Evolutionary conservation across 345 rosid species (phyloP), one percentile per base, ranked within the genome.

Genomic region (Syzygium aqueum): DNA sequence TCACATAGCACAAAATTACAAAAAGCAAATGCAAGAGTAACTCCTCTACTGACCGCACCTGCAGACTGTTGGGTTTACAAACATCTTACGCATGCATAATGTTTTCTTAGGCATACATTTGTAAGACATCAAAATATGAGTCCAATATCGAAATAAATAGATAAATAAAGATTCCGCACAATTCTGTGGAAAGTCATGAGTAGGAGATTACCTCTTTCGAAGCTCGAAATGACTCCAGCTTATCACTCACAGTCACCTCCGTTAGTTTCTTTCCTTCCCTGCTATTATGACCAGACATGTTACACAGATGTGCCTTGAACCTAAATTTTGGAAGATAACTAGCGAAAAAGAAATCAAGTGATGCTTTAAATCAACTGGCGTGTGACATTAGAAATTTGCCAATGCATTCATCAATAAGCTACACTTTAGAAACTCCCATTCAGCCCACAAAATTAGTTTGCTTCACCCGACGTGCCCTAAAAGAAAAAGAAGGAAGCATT

Each of bases 151-250:
- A 21, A 54, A 59, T 25, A 67, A 23, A 56, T 12, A 51, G 17
- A 67, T 7, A 30, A 30, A 17, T 7, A 17, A 67, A 67, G 43
- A 73, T 73, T 73, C 80, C 21, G 11, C 46, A 17, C 25, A 73
- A 46, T 73, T 73, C 13, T 33, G 80, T 33, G 80, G 37, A 33
- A 73, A 17, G 19, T 25, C 80, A 33, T 73, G 49, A 73, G 49
- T 17, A 73, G 49, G 25, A 33, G 46, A 59, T 27, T 90, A 96
- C 99, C 98, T 97, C 96, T 90, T 97, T 96, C 84, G 95, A 91
- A 53, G 99, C 98, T 87, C 99, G 93, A 80, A 96, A 95, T 87
- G 93, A 89, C 92, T 96, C 98, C 88, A 97, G 92, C 91, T 93
- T 93, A 90, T 95, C 96, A 87, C 98, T 96, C 89, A 88, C 97